Percentiles rank a stretch among this genome's conserved stretches.
phyloP scores from a whole-genome alignment of 169 alveolate genomes.

The Plasmodium inui region DNA sequence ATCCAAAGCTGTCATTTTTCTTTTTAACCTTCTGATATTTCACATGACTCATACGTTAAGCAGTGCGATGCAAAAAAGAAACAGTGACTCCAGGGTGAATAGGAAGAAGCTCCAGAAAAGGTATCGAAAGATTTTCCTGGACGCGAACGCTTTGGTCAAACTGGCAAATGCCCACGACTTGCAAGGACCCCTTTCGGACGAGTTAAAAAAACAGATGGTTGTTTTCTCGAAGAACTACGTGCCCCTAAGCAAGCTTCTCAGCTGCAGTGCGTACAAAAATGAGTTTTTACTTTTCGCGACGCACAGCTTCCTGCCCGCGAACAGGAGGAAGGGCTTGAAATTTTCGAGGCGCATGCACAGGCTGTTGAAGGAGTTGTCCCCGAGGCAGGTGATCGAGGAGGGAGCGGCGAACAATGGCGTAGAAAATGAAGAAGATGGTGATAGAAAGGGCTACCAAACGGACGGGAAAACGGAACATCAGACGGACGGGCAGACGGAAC shows the following conservation, averaged over 20 bases:
- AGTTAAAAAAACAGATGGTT: background rate
- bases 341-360: constrained; percentile 6
- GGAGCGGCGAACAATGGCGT: background rate
- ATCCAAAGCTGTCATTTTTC: constrained; percentile 7
- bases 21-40: constrained; percentile 30
- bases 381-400: background rate
- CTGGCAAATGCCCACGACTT: background rate
- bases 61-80: background rate
- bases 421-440: background rate
- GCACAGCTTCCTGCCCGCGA: background rate
- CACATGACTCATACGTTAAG: constrained; percentile 3
- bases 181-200: background rate
- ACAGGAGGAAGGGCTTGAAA: background rate
- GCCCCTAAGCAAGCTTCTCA: background rate
- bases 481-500: background rate
- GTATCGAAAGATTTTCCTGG: background rate
- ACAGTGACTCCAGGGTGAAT: background rate
- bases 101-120: constrained; percentile 10
- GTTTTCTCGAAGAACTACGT: constrained; percentile 21
- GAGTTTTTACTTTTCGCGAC: constrained; percentile 10
- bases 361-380: constrained; percentile 11
- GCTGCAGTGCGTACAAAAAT: constrained; percentile 7
- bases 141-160: background rate
- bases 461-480: background rate
- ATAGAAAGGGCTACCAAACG: background rate